Percentiles rank a stretch among this genome's conserved stretches.
Conservation (phyloP, 306 rosid genomes). For the Calophaca sinica region DNA sequence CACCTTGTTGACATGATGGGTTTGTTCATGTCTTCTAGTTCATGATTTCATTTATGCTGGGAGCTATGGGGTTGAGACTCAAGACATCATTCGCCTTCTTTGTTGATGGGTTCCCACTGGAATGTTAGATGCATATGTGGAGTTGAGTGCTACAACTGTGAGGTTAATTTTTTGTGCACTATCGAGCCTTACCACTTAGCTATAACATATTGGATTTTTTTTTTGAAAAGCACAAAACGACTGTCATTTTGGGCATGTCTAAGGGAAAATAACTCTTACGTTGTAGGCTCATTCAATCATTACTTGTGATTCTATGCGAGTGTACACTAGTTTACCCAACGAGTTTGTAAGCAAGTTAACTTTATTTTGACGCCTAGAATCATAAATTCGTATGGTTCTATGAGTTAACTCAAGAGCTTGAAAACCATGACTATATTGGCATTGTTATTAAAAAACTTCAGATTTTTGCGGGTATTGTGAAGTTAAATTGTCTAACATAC, state of each 20-base stretch:
- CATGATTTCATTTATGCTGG: background rate
- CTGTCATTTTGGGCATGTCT: background rate
- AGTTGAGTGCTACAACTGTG: background rate
- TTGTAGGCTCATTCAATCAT: background rate
- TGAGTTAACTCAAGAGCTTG: background rate
- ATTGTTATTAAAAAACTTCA: too few relatives aligned
- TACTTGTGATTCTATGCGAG: background rate
- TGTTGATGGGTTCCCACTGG: background rate
- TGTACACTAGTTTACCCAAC: background rate
- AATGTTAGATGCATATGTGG: background rate
- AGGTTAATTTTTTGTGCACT: background rate
- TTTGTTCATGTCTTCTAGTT: background rate
- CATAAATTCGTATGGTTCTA: background rate
- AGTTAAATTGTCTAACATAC: conserved; percentile 27
- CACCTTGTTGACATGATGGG: too few relatives aligned
- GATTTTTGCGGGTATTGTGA: conserved; percentile 17
- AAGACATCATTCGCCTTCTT: background rate
- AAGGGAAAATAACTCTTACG: background rate
- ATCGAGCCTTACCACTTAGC: background rate
- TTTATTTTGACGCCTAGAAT: background rate
- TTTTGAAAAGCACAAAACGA: background rate
- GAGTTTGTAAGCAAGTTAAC: background rate
- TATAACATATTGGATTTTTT: background rate
- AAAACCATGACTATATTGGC: background rate
- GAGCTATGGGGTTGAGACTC: background rate